A percentile compares a stretch with the other conserved stretches of the same genome.
These are phyloP conservation scores for Alectoria sarmentosa DNA, from an alignment of 495 filamentous ascomycete species.

Conservation along the genomic window DNA sequence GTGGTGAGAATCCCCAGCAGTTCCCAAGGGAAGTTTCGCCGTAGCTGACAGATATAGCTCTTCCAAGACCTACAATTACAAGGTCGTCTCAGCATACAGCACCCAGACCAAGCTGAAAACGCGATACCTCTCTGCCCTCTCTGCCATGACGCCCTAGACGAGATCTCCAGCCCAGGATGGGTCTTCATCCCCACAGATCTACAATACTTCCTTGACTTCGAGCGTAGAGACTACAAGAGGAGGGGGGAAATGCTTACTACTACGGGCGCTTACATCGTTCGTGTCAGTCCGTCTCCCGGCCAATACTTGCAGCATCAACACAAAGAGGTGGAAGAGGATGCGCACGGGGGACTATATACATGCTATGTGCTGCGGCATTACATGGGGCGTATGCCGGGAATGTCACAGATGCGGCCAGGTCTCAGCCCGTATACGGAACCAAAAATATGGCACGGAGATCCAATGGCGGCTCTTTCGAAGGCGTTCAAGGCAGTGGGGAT, in stretches of 20 bases:
- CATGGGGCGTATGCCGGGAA: neutral
- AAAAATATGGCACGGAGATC: too few species aligned
- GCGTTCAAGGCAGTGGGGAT: neutral
- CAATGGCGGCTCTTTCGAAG: too few species aligned
- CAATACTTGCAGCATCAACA: neutral
- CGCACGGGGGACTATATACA: neutral
- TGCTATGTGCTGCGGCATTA: constrained; percentile 4
- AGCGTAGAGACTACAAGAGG: constrained; percentile 15
- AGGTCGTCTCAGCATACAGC: neutral
- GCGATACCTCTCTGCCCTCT: neutral
- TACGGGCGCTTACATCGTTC: neutral
- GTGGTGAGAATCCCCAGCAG: neutral
- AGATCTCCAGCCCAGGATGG: constrained; percentile 10
- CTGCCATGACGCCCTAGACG: neutral
- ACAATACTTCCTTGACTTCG: constrained; percentile 18
- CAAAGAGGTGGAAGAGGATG: neutral
- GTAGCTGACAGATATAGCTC: neutral
- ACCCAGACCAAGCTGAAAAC: neutral
- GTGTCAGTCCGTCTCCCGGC: neutral
- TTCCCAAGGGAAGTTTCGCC: neutral
- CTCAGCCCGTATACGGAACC: neutral
- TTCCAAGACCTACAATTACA: neutral
- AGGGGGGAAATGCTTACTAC: neutral
- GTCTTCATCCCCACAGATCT: constrained; percentile 16
- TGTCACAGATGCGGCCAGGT: constrained; percentile 1